These are phyloP conservation scores for Cladorrhinum samala DNA, from an alignment of 495 filamentous ascomycete species.

Conservation along the genomic window DNA sequence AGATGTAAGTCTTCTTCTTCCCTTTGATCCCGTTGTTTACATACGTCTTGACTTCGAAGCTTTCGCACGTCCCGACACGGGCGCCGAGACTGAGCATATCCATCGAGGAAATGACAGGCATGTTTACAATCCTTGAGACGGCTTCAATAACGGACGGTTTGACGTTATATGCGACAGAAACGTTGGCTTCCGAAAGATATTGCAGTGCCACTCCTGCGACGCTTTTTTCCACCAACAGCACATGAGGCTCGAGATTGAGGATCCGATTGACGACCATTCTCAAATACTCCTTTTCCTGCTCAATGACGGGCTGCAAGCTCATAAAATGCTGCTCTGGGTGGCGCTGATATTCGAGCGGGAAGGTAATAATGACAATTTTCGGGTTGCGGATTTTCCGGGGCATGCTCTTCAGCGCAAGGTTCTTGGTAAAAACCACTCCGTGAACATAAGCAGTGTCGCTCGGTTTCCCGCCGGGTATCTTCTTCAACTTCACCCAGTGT, in stretches of 20 bases:
- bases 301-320: conserved; percentile 95
- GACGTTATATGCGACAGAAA: conserved; percentile 91
- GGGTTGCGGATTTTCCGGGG: conserved; percentile 75
- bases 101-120: conserved; percentile 87
- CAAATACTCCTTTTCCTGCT: conserved; percentile 92
- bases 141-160: conserved; percentile 93
- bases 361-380: conserved; percentile 86
- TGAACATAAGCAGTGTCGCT: conserved; percentile 92
- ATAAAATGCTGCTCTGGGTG: conserved; percentile 92
- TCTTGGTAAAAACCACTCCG: conserved; percentile 94
- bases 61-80: conserved; percentile 69
- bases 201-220: conserved; percentile 87
- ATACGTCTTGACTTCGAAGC: conserved; percentile 93
- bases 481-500: conserved; percentile 98
- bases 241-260: conserved; percentile 69
- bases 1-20: conserved; percentile 90
- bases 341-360: conserved; percentile 92
- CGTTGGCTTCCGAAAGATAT: conserved; percentile 77
- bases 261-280: conserved; percentile 92
- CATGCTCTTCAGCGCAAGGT: conserved; percentile 94
- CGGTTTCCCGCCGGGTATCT: conserved; percentile 82
- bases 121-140: conserved; percentile 84
- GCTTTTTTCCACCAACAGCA: conserved; percentile 83
- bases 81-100: conserved; percentile 87
- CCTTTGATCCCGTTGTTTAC: conserved; percentile 66